Conservation (phyloP, 2,329 filamentous ascomycete genomes). For the Cordyceps javanica region DNA sequence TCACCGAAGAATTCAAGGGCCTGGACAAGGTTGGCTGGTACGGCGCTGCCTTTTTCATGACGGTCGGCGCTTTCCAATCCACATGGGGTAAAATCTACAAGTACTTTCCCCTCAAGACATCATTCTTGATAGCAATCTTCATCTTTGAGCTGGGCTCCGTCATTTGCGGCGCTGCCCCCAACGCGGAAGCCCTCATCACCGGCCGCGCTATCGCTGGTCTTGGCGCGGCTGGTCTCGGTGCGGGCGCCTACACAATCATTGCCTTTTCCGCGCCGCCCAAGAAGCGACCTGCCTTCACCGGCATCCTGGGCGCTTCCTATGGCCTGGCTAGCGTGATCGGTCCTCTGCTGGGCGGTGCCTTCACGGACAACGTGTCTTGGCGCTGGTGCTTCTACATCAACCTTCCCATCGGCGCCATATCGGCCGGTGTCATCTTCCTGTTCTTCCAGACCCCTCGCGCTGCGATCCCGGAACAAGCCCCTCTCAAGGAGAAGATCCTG, state of each 20-base stretch:
- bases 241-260: slow-evolving; percentile 40
- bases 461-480: slow-evolving; percentile 26
- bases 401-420: slow-evolving; percentile 24
- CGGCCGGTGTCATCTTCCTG: slow-evolving; percentile 23
- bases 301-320: slow-evolving; percentile 20
- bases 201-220: slow-evolving; percentile 40
- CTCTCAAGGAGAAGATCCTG: slow-evolving; percentile 32
- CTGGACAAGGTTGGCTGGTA: slow-evolving; percentile 48
- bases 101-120: slow-evolving; percentile 39
- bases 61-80: slow-evolving; percentile 30
- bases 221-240: slow-evolving; percentile 37
- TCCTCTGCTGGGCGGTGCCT: slow-evolving; percentile 22
- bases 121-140: slow-evolving; percentile 36
- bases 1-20: slow-evolving; percentile 38
- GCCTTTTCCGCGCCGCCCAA: slow-evolving; percentile 26
- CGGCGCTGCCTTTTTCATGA: slow-evolving; percentile 41
- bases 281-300: slow-evolving; percentile 20
- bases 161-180: slow-evolving; percentile 32
- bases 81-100: slow-evolving; percentile 34
- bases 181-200: slow-evolving; percentile 36
- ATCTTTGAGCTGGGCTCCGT: slow-evolving; percentile 44
- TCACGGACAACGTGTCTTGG: slow-evolving; percentile 22
- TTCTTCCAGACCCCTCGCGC: slow-evolving; percentile 33
- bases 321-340: slow-evolving; percentile 22
- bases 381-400: slow-evolving; percentile 29